Conservation (phyloP, 192 early-diverging fungal species). For the Glomus cerebriforme region DNA sequence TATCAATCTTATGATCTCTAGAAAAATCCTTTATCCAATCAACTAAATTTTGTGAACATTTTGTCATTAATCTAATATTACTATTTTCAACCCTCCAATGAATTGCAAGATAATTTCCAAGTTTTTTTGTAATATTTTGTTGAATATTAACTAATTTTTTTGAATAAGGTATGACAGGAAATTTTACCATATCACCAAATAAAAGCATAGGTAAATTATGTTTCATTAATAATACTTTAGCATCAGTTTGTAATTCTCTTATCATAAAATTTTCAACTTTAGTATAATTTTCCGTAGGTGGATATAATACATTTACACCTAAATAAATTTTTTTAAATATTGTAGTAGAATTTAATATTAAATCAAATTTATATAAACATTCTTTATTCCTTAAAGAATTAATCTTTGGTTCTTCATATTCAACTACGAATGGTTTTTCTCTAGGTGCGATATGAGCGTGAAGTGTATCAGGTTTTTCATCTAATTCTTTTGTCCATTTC, state of each 20-base stretch:
- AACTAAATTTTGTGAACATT: slow-evolving; percentile 2
- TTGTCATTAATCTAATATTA: not conserved
- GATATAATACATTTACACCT: not conserved
- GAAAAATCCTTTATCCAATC: not conserved
- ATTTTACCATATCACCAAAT: not conserved
- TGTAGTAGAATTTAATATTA: not conserved
- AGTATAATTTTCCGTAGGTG: not conserved
- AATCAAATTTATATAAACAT: slow-evolving; percentile 3
- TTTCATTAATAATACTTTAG: too few relatives aligned
- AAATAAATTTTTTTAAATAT: not conserved
- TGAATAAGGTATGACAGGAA: not conserved
- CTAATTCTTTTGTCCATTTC: slow-evolving; percentile 1
- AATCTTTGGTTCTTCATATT: not conserved
- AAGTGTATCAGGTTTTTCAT: not conserved
- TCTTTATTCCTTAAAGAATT: not conserved
- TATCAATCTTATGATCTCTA: not conserved
- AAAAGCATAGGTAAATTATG: not conserved
- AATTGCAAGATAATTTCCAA: slow-evolving; percentile 4
- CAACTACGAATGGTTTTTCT: not conserved
- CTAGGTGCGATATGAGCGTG: not conserved
- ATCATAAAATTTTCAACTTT: slow-evolving; percentile 11
- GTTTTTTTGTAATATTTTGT: not conserved
- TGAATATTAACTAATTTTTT: not conserved
- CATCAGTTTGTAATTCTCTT: too few relatives aligned
- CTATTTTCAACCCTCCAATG: slow-evolving; percentile 11